These are phyloP conservation scores for Oryza punctata DNA, from an alignment of 176 grass and related monocot species.

Conservation along the genomic window DNA sequence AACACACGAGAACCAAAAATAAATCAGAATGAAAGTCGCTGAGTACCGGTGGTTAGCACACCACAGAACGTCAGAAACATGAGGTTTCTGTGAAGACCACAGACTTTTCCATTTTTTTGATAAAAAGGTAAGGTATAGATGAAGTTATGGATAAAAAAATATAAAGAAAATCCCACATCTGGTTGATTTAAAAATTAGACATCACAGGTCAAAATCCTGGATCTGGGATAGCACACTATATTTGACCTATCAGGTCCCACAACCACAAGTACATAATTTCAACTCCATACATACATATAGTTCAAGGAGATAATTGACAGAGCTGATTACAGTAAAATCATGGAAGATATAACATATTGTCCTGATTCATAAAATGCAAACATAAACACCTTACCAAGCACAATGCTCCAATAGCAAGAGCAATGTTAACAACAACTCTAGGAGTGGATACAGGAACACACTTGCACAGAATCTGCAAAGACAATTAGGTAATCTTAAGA, in stretches of 20 bases:
- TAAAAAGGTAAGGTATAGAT: not conserved
- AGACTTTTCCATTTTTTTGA: not conserved
- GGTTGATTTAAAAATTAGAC: not conserved
- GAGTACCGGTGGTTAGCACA: not conserved
- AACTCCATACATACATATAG: constrained; percentile 4
- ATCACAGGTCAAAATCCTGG: not conserved
- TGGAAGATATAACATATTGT: not conserved
- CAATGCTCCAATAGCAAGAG: constrained; percentile 84
- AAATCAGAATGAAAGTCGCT: constrained; percentile 3
- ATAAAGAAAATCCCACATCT: not conserved
- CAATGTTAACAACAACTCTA: constrained; percentile 70
- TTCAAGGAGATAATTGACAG: constrained; percentile 16
- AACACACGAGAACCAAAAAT: not conserved
- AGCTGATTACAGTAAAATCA: constrained; percentile 19
- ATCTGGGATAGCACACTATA: not conserved
- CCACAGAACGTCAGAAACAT: not conserved
- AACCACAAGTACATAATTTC: not conserved
- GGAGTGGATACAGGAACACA: constrained; percentile 57
- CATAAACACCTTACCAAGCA: constrained; percentile 70
- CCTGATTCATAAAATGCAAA: constrained; percentile 26
- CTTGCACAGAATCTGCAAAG: constrained; percentile 68
- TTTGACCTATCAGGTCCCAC: not conserved
- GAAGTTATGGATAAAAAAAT: not conserved
- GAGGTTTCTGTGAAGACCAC: not conserved
- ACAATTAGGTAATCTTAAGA: constrained; percentile 41